A percentile compares a stretch with the other conserved stretches of the same genome.
These are phyloP conservation scores for Lactuca sativa DNA, from an alignment of 129 eudicot species.

Conservation along the genomic window DNA sequence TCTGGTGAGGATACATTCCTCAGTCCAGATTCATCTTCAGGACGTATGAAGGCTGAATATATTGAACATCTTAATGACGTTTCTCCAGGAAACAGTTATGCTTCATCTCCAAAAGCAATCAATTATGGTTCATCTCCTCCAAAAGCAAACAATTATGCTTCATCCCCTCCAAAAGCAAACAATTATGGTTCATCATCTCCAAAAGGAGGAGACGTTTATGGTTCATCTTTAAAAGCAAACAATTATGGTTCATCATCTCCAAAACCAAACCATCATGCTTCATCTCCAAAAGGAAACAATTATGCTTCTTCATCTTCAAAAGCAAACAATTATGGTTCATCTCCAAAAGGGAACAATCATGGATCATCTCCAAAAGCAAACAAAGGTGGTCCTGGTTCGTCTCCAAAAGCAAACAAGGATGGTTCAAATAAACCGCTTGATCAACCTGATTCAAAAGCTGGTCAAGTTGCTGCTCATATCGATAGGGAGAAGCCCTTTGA, in stretches of 20 bases:
- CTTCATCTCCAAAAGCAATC: neutral
- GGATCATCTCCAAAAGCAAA: neutral
- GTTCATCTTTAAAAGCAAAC: neutral
- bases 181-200: neutral
- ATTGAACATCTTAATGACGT: neutral
- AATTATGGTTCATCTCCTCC: neutral
- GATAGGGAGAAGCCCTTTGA: conserved; percentile 73
- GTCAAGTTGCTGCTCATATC: conserved; percentile 29
- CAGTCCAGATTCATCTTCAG: conserved; percentile 38
- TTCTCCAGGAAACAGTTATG: conserved; percentile 8
- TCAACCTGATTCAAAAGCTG: conserved; percentile 28
- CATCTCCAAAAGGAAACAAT: neutral
- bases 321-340: too few species aligned
- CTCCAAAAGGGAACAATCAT: too few species aligned
- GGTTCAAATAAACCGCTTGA: conserved; percentile 26
- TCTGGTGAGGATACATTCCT: conserved; percentile 29
- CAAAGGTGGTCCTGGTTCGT: conserved; percentile 11
- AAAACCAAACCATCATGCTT: neutral
- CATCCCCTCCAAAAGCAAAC: neutral
- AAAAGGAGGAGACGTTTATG: neutral
- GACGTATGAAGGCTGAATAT: conserved; percentile 24
- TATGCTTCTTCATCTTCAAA: too few species aligned
- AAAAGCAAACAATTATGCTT: too few species aligned
- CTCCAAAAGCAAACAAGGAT: neutral
- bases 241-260: neutral